Base-by-base conservation (phyloP, 257 asterid genomes). In the Schizonepeta tenuifolia region DNA sequence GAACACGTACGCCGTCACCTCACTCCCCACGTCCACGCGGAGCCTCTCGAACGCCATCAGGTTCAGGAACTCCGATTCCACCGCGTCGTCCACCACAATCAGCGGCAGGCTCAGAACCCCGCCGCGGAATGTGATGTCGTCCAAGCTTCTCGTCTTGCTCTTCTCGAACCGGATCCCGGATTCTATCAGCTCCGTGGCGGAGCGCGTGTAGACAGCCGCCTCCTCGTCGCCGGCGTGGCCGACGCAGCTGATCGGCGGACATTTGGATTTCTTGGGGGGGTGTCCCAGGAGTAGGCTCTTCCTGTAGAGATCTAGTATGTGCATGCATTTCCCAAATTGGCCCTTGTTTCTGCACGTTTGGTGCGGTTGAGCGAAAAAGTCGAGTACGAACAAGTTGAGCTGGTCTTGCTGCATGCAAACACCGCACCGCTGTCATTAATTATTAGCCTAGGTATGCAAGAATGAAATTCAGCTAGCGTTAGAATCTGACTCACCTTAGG, bases 21-120 rank as follows among this genome's bases (percentile, higher is more conserved):
- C 82, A 10, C 75, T 75, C 57, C 86, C 85, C 0, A 76, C 82
- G 7, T 65, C 90, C 1, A 69, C 66, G 22, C 80, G 87, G 44
- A 68, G 36, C 43, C 85, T 50, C 65, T 85, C 90, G 24, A 73
- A 82, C 20, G 87, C 86, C 33, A 80, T 80, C 0, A 73, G 40
- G 57, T 80, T 83, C 4, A 75, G 77, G 36, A 65, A 74, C 49
- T 40, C 15, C 0, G 83, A 65, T 58, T 76, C 56, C 20, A 4
- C 2, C 0, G 41, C 5, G n/a, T 22, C 56, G 41, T 65, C 70
- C 7, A 65, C 70, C 1, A 68, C 58, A 53, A 44, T 4, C 67
- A 0, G 18, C 1, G 60, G 88, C 18, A 78, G 81, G 69, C 20
- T 7, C 9, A 84, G 83, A 1, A 65, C 53, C 2, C 84, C 84